These are phyloP conservation scores for Debaryomyces singareniensis DNA, from an alignment of 1,139 yeast species.

Conservation along the genomic window DNA sequence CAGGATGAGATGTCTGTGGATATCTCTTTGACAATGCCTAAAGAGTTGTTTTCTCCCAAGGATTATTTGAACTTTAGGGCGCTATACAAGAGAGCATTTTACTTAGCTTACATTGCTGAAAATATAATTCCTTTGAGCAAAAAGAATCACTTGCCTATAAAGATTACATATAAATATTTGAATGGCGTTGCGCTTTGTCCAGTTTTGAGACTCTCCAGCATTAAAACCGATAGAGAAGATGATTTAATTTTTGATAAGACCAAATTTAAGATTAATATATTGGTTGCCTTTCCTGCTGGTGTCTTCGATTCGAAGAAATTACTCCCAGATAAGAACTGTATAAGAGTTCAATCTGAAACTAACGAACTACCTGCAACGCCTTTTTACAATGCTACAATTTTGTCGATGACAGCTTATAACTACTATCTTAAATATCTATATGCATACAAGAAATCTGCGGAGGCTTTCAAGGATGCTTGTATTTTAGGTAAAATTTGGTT, in stretches of 20 bases:
- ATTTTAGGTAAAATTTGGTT: slow-evolving; percentile 86
- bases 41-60: slow-evolving; percentile 66
- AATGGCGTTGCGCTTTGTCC: slow-evolving; percentile 68
- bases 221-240: slow-evolving; percentile 39
- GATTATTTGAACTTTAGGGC: slow-evolving; percentile 90
- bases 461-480: slow-evolving; percentile 85
- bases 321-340: slow-evolving; percentile 71
- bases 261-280: slow-evolving; percentile 62
- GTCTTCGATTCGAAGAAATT: slow-evolving; percentile 71
- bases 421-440: slow-evolving; percentile 71
- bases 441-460: slow-evolving; percentile 68
- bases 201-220: slow-evolving; percentile 48
- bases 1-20: slow-evolving; percentile 61
- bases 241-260: slow-evolving; percentile 59
- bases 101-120: slow-evolving; percentile 70
- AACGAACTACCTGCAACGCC: slow-evolving; percentile 71
- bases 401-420: slow-evolving; percentile 63
- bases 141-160: slow-evolving; percentile 49
- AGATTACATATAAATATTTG: slow-evolving; percentile 49
- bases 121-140: slow-evolving; percentile 50
- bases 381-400: slow-evolving; percentile 71
- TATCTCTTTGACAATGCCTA: slow-evolving; percentile 77
- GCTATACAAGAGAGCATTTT: slow-evolving; percentile 82
- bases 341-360: slow-evolving; percentile 54
- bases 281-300: slow-evolving; percentile 68